These are phyloP conservation scores for Tricholomella constricta DNA, from an alignment of 768 basidiomycete species.

Conservation along the genomic window DNA sequence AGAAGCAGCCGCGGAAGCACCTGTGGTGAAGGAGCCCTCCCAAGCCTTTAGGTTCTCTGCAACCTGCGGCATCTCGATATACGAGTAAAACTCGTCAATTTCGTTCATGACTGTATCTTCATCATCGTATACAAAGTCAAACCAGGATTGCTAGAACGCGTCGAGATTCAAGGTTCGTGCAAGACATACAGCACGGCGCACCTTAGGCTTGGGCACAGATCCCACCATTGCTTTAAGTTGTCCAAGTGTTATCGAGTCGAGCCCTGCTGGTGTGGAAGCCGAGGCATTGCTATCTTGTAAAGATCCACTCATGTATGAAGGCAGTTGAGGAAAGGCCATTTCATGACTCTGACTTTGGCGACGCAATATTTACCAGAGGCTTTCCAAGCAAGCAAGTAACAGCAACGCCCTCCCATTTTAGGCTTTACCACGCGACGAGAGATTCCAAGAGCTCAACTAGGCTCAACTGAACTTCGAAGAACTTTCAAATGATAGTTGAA, in stretches of 20 bases:
- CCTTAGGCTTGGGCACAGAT: slow-evolving; percentile 76
- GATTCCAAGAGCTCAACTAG: no score
- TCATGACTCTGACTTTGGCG: neutral
- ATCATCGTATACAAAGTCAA: slow-evolving; percentile 94
- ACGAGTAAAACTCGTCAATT: slow-evolving; percentile 97
- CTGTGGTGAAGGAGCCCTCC: slow-evolving; percentile 79
- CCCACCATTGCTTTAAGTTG: slow-evolving; percentile 76
- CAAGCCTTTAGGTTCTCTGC: slow-evolving; percentile 86
- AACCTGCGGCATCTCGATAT: slow-evolving; percentile 91
- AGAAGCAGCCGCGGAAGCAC: slow-evolving; percentile 41
- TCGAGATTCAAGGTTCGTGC: slow-evolving; percentile 8
- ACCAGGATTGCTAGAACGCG: slow-evolving; percentile 70
- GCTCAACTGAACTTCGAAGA: no score
- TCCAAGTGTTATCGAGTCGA: slow-evolving; percentile 79
- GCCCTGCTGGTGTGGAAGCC: slow-evolving; percentile 38
- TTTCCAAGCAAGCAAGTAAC: neutral
- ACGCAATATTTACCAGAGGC: neutral
- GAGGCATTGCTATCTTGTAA: slow-evolving; percentile 26
- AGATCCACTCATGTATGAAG: slow-evolving; percentile 29
- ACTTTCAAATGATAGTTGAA: no score
- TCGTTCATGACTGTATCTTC: slow-evolving; percentile 96
- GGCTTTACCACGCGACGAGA: no score
- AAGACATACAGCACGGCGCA: slow-evolving; percentile 27
- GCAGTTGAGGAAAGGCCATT: slow-evolving; percentile 31
- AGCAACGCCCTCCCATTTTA: neutral